phyloP scores from a whole-genome alignment of 2,329 filamentous ascomycete species.

The Ramichloridium luteum region DNA sequence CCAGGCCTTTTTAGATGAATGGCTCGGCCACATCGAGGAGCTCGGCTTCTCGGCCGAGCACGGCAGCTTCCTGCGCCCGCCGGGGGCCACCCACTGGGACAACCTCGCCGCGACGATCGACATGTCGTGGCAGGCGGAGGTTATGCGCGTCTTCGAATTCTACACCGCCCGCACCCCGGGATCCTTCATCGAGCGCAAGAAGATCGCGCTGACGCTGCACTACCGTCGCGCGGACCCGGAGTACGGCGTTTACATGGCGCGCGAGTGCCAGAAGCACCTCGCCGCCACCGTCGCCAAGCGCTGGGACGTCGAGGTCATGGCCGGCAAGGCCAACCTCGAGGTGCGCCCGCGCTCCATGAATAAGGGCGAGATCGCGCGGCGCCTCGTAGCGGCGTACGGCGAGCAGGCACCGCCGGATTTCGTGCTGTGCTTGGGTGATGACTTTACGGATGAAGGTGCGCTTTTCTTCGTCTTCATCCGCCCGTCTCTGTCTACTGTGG shows the following conservation, averaged over 20 bases:
- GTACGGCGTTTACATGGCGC: slow-evolving; percentile 66
- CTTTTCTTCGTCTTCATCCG: background rate
- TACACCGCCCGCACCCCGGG: slow-evolving; percentile 80
- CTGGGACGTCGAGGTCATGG: slow-evolving; percentile 93
- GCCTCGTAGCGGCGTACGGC: slow-evolving; percentile 63
- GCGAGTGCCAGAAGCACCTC: slow-evolving; percentile 68
- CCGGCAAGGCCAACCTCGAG: slow-evolving; percentile 91
- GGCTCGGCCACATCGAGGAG: slow-evolving; percentile 79
- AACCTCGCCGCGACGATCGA: slow-evolving; percentile 77
- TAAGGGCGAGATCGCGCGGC: slow-evolving; percentile 89
- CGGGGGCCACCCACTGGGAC: slow-evolving; percentile 65
- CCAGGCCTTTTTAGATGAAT: slow-evolving; percentile 78
- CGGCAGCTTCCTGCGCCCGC: slow-evolving; percentile 84
- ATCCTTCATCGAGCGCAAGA: slow-evolving; percentile 91
- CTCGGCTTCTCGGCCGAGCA: slow-evolving; percentile 95
- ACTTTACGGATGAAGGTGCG: slow-evolving; percentile 92
- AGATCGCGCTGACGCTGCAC: slow-evolving; percentile 92
- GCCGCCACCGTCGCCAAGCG: slow-evolving; percentile 62
- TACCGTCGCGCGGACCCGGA: slow-evolving; percentile 86
- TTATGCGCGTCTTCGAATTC: slow-evolving; percentile 71
- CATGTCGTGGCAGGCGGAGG: slow-evolving; percentile 86
- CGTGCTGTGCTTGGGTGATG: slow-evolving; percentile 82
- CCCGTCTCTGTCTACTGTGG: no score
- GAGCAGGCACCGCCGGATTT: slow-evolving; percentile 60
- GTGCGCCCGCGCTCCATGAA: slow-evolving; percentile 96